Evolutionary conservation across 2,329 filamentous ascomycete species (phyloP), one percentile per base, ranked within the genome.

Genomic region (Stagonosporopsis rhizophila): DNA sequence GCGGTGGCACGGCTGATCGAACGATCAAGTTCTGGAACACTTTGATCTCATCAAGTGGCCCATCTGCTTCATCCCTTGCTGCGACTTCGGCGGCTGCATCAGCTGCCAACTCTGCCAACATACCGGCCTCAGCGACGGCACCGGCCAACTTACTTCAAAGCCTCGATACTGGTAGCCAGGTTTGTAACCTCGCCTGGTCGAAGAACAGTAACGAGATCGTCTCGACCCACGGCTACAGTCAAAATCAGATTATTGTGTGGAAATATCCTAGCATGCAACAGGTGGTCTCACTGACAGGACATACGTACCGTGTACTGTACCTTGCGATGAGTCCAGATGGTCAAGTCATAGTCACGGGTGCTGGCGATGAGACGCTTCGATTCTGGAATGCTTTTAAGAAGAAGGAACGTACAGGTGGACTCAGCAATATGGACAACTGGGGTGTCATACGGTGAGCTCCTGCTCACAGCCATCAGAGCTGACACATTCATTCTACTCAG

Each of bases 1-100:
- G 95, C 44, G 95, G 95, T 62, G 95, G 95, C 72, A 99, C 95
- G 2, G 95, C 93, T 20, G 95, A 99, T 76, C 87, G 95, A 51
- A 90, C 92, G 28, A 99, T 99, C 77, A 96, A 97, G 66, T 99
- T 99, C 77, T 96, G 96, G 86, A 96, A 99, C 74, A 99, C 95
- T 0, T 81, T 91, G 20, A 90, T 90, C n/a, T 92, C 92, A 4
- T 84, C 86, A 12, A 72, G 67, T 23, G 74, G 74, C 60, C 67
- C 79, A 56, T 64, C 77, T 60, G 59, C 77, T 63, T 60, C 78
- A 66, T 76, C 77, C 40, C 68, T 78, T 28, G 74, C 75, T 41
- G 75, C 76, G 28, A 72, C 77, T 12, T 71, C 70, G 23, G 67
- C 69, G 7, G 69, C 73, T 1, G 69, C 71, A 11, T 70, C 75